Conservation (phyloP, 2,329 filamentous ascomycete species). For the Fusarium armeniacum region DNA sequence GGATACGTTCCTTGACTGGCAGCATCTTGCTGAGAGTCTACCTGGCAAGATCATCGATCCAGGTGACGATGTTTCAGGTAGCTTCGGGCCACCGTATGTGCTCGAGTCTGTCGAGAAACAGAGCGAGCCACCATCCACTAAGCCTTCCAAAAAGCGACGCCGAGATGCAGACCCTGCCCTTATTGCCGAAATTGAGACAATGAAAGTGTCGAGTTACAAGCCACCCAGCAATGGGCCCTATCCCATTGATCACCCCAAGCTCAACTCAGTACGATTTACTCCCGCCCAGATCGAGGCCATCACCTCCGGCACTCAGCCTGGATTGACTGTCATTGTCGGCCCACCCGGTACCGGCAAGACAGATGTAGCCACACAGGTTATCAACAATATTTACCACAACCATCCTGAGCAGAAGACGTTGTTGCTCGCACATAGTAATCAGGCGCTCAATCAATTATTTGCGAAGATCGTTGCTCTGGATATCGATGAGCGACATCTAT, state of each 20-base stretch:
- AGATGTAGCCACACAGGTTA: constrained; percentile 98
- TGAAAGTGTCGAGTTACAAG: constrained; percentile 91
- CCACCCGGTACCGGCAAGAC: constrained; percentile 98
- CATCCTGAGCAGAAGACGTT: constrained; percentile 93
- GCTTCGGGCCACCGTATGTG: constrained; percentile 90
- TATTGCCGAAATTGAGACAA: constrained; percentile 72
- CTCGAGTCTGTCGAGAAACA: constrained; percentile 75
- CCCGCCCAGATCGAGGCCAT: constrained; percentile 93
- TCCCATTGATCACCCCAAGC: constrained; percentile 83
- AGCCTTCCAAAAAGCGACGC: constrained; percentile 87
- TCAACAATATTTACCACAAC: constrained; percentile 99
- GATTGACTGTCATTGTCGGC: constrained; percentile 92
- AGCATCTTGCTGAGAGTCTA: constrained; percentile 90
- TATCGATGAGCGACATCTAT: constrained; percentile 93
- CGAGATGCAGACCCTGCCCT: constrained; percentile 79
- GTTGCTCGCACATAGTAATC: constrained; percentile 96
- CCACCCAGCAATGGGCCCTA: constrained; percentile 92
- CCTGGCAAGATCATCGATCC: constrained; percentile 90
- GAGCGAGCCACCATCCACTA: constrained; percentile 64
- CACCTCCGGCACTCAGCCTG: constrained; percentile 92
- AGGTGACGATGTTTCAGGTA: constrained; percentile 76
- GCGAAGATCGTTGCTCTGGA: constrained; percentile 97
- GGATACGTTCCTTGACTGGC: constrained; percentile 96
- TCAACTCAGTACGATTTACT: constrained; percentile 90
- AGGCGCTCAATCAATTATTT: constrained; percentile 96